Evolutionary conservation across 257 asterid genomes (phyloP).

Genomic region (Voacanga thouarsii): DNA sequence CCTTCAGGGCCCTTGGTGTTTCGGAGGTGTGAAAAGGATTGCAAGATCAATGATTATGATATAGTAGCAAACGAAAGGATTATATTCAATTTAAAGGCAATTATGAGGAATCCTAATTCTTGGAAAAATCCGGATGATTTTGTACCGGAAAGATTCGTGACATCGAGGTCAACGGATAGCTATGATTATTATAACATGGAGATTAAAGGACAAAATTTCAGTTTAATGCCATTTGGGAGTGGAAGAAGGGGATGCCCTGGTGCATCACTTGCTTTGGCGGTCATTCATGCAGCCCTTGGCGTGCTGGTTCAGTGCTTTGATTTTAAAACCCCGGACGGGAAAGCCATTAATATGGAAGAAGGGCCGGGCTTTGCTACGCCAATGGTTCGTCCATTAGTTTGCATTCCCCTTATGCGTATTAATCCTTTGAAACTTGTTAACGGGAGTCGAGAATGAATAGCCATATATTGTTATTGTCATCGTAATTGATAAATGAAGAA

Average conservation of each 20-base stretch:
- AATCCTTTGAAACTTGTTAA: background rate
- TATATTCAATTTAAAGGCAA: constrained; percentile 48
- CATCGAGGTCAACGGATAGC: background rate
- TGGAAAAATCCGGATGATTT: constrained; percentile 57
- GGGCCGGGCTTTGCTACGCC: constrained; percentile 41
- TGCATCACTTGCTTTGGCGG: constrained; percentile 45
- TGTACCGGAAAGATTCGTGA: constrained; percentile 47
- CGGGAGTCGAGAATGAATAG: too few relatives aligned
- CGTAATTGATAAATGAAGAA: too few relatives aligned
- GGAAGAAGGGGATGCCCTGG: constrained; percentile 78
- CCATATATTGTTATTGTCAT: too few relatives aligned
- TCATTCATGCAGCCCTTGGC: constrained; percentile 45
- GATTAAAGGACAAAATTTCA: constrained; percentile 46
- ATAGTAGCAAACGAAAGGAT: constrained; percentile 42
- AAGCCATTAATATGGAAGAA: constrained; percentile 52
- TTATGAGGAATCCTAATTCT: constrained; percentile 44
- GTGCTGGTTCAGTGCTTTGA: constrained; percentile 62
- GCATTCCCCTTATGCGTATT: background rate
- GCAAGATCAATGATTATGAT: constrained; percentile 43
- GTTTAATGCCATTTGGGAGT: constrained; percentile 54
- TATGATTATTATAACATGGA: constrained; percentile 27
- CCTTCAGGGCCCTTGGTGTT: constrained; percentile 53
- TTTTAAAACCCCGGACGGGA: constrained; percentile 32
- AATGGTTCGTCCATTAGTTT: constrained; percentile 27
- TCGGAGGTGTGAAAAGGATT: constrained; percentile 37